A percentile compares a stretch with the other conserved stretches of the same genome.
These are phyloP conservation scores for Boletus bicolor DNA, from an alignment of 768 basidiomycete species.

Conservation along the genomic window DNA sequence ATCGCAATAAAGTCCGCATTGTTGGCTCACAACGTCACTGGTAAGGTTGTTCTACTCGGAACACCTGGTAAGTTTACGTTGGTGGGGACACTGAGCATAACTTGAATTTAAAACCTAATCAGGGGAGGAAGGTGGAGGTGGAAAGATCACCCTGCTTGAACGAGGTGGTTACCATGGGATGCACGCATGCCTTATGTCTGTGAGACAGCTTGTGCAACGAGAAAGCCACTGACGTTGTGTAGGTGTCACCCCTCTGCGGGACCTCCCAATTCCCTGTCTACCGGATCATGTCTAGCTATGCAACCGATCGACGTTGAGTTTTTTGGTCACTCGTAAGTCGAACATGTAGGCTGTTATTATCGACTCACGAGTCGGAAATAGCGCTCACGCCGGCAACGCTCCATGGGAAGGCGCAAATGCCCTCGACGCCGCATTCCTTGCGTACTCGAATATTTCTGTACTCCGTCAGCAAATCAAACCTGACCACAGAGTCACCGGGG, in stretches of 20 bases:
- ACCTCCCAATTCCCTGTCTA: conserved; percentile 43
- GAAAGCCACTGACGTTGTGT: conserved; percentile 11
- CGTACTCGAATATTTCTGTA: conserved; percentile 74
- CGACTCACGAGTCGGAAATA: conserved; percentile 27
- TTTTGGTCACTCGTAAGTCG: conserved; percentile 64
- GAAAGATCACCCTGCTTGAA: conserved; percentile 72
- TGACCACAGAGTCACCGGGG: conserved; percentile 73
- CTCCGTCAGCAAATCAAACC: conserved; percentile 88
- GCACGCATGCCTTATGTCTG: conserved; percentile 76
- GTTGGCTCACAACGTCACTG: conserved; percentile 56
- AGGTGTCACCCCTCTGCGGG: conserved; percentile 78
- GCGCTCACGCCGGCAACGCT: conserved; percentile 75
- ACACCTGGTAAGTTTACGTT: conserved; percentile 55
- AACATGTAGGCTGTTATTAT: neutral
- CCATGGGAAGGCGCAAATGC: conserved; percentile 89
- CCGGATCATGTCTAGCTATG: conserved; percentile 59
- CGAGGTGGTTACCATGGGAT: conserved; percentile 77
- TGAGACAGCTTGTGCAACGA: conserved; percentile 4
- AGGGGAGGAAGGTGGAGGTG: conserved; percentile 80
- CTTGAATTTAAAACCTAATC: conserved; percentile 6
- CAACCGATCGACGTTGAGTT: conserved; percentile 68
- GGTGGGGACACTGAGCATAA: neutral
- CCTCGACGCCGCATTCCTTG: conserved; percentile 83
- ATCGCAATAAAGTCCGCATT: conserved; percentile 70
- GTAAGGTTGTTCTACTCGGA: conserved; percentile 70